Evolutionary conservation across 78 protist genomes (phyloP), one percentile per base, ranked within the genome.

Genomic region (Isochrysis galbana): DNA sequence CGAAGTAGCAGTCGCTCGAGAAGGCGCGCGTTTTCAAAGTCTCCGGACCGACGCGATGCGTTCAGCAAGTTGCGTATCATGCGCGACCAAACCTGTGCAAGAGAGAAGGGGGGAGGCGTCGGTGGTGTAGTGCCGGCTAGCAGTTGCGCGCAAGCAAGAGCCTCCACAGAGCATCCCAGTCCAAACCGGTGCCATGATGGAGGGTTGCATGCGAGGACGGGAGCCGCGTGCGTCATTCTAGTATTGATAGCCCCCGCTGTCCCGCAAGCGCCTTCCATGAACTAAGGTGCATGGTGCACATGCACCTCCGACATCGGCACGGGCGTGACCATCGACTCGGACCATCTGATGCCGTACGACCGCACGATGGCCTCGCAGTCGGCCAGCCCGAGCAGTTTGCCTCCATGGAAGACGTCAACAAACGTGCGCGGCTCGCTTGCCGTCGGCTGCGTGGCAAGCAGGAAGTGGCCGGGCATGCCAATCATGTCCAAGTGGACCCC

Each of bases 401-500:
- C 82, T 23, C 82, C 82, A 41, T 72, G 2, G 41, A 72, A 72
- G 41, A 17, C 42, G 14, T 72, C 82, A 19, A 72, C 82, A 17
- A 72, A 72, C 44, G 17, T 34, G 82, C 82, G 82, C 74, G 74
- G 74, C 74, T 23, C 14, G 17, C 7, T 26, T n/a, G 74, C 38
- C 74, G 74, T 26, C 11, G 17, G 36, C 38, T n/a, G 74, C 7
- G 74, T 67, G 74, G 74, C 74, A n/a, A 67, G 74, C 36, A 67
- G 14, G 14, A 67, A 67, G 74, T 67, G 74, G 36, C 74, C 74
- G 7, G 74, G 74, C 17, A 67, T 23, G 32, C 74, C 74, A n/a
- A 67, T 67, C 74, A 67, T 67, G 74, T 67, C 74, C 32, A 67
- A n/a, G 7, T 67, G 74, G 38, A 67, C 74, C 74, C 74, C 74